Evolutionary conservation across 2,329 filamentous ascomycete species (phyloP), one percentile per base, ranked within the genome.

Genomic region (Sphaceloma murrayae): DNA sequence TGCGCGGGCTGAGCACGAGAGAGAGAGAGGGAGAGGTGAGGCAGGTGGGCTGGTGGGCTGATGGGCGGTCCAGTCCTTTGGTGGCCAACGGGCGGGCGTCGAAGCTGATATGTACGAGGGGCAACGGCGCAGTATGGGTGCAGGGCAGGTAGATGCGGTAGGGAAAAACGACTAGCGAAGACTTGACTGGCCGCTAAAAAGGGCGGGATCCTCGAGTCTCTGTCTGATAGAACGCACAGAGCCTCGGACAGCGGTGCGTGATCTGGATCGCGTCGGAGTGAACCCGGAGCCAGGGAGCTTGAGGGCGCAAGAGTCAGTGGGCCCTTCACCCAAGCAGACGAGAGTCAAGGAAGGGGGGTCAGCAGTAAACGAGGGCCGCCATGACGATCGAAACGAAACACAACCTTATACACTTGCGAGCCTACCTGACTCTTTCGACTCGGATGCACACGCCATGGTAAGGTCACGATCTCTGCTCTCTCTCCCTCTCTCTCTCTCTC

Each of bases 41-140:
- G 36, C 36, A 40, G 56, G 57, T 59, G 60, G 65, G 65, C 65
- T 66, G 65, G 62, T 67, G 61, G n/a, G n/a, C n/a, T n/a, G n/a
- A n/a, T n/a, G n/a, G n/a, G 58, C 61, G 57, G 60, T 57, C 62
- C 61, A 58, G 53, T 56, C 55, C 59, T 52, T 61, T 59, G 53
- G 58, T 43, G 43, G 47, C 48, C 32, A 40, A 48, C 45, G 50
- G 43, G 53, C 49, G 53, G 48, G 47, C 44, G 52, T 57, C 57
- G 56, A 56, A 57, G 58, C 54, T 59, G 62, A 64, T 65, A 66
- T 66, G 62, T 65, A 65, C 56, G 60, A 56, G 53, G 55, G 58
- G 57, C 60, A 61, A 62, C 56, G 34, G 34, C 56, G 36, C 21
- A 18, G 10, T 30, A 11, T 11, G 5, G 26, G 42, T 34, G 30